These are phyloP conservation scores for Lactifluus pinguis DNA, from an alignment of 768 basidiomycete species.

Conservation along the genomic window DNA sequence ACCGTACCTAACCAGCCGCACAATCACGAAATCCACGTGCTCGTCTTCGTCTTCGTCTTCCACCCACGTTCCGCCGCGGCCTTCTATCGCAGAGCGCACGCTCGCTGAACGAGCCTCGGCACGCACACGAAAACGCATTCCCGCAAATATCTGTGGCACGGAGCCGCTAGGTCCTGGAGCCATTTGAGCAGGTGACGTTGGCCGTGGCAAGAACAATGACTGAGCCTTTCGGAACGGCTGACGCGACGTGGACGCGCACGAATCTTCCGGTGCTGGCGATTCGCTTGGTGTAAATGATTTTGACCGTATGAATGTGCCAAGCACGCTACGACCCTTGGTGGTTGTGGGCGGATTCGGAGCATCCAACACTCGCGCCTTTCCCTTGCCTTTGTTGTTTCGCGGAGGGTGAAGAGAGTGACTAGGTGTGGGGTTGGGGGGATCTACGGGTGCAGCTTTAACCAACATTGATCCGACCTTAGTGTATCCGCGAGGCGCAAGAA, in stretches of 20 bases:
- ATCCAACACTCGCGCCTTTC: constrained; percentile 3
- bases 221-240: constrained; percentile 41
- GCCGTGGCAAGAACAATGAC: constrained; percentile 9
- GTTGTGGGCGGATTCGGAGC: neutral
- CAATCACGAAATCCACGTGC: constrained; percentile 55
- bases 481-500: constrained; percentile 61
- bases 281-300: constrained; percentile 51
- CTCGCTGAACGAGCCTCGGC: constrained; percentile 56
- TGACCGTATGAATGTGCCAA: constrained; percentile 51
- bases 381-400: neutral
- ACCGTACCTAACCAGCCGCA: constrained; percentile 61
- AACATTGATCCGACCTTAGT: constrained; percentile 50
- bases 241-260: constrained; percentile 19
- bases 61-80: constrained; percentile 45
- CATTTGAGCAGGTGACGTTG: neutral
- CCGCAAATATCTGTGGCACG: constrained; percentile 38
- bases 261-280: constrained; percentile 15
- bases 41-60: constrained; percentile 32
- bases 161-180: constrained; percentile 16
- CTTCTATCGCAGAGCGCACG: constrained; percentile 54
- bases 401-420: neutral
- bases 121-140: constrained; percentile 46
- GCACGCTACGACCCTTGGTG: constrained; percentile 28
- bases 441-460: constrained; percentile 28
- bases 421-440: constrained; percentile 1